Evolutionary conservation across 495 filamentous ascomycete species (phyloP).

Genomic region (Thermochaetoides thermophila): DNA sequence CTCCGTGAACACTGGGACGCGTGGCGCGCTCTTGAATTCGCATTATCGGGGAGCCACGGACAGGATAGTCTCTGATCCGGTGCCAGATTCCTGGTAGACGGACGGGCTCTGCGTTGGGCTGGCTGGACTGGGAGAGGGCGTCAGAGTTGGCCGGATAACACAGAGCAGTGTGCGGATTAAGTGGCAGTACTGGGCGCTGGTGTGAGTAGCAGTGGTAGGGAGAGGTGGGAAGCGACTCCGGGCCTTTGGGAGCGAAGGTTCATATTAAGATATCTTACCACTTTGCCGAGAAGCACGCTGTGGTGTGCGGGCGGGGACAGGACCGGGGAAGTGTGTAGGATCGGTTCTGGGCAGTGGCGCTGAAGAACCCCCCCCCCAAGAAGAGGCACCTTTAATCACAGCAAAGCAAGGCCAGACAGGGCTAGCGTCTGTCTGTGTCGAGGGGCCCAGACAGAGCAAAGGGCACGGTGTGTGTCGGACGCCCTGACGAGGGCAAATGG

Average conservation of each 20-base stretch:
- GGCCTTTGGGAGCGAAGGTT: conserved; percentile 14
- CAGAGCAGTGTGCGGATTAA: neutral
- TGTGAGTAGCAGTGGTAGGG: conserved; percentile 6
- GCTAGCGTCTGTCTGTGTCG: too few species aligned
- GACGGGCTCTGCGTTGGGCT: neutral
- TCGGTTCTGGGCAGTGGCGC: too few species aligned
- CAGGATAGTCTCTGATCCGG: neutral
- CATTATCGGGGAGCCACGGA: conserved; percentile 9
- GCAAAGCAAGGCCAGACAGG: neutral
- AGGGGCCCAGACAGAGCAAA: too few species aligned
- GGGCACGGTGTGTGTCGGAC: too few species aligned
- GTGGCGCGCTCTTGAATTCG: conserved; percentile 8
- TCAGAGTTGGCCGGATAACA: neutral
- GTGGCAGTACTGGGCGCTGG: neutral
- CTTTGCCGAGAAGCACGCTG: conserved; percentile 9
- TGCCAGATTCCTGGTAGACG: neutral
- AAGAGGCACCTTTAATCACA: neutral
- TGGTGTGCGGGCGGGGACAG: neutral
- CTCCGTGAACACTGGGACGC: conserved; percentile 4
- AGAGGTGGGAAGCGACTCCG: conserved; percentile 12
- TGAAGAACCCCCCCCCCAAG: neutral
- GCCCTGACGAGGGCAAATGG: too few species aligned
- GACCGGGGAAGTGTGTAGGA: too few species aligned
- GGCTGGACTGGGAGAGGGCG: too few species aligned
- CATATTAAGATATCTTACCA: conserved; percentile 20